phyloP scores from a whole-genome alignment of 805 yeast species.

The Isabelozyma gotoi region DNA sequence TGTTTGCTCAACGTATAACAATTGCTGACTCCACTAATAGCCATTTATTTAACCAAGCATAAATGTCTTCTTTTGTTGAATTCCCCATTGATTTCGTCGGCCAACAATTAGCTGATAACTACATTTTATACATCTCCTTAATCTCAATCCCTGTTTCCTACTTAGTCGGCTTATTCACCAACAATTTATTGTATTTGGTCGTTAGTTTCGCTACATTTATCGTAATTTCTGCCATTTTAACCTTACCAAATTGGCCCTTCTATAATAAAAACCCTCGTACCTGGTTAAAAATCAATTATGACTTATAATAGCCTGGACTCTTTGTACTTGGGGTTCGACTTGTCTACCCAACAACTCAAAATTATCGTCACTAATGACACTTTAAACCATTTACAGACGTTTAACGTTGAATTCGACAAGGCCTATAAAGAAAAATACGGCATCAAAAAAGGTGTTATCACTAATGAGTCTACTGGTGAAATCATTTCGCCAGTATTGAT shows the following conservation, averaged over 20 bases:
- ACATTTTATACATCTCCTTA: conserved; percentile 23
- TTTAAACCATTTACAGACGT: conserved; percentile 55
- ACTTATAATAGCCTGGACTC: conserved; percentile 11
- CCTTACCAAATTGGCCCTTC: conserved; percentile 59
- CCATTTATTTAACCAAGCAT: background rate
- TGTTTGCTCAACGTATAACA: background rate
- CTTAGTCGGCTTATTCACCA: conserved; percentile 47
- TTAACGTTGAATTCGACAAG: conserved; percentile 68
- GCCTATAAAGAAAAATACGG: conserved; percentile 57
- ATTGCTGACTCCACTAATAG: no score
- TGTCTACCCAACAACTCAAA: conserved; percentile 88
- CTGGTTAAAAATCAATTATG: conserved; percentile 44
- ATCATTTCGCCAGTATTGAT: conserved; percentile 80
- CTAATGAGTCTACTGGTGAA: conserved; percentile 51
- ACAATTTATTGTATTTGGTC: conserved; percentile 41
- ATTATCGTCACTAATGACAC: conserved; percentile 60
- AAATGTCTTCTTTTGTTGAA: conserved; percentile 19
- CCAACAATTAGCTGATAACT: conserved; percentile 43
- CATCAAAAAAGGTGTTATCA: conserved; percentile 68
- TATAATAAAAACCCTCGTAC: conserved; percentile 50
- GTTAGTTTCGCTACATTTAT: conserved; percentile 36
- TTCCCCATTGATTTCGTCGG: conserved; percentile 53
- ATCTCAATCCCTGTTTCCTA: conserved; percentile 39
- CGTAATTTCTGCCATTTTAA: conserved; percentile 27
- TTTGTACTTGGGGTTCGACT: conserved; percentile 71